Percentiles rank a stretch among this genome's conserved stretches.
phyloP scores from a whole-genome alignment of 2,329 filamentous ascomycete genomes.

The Aspergillus hiratsukae region DNA sequence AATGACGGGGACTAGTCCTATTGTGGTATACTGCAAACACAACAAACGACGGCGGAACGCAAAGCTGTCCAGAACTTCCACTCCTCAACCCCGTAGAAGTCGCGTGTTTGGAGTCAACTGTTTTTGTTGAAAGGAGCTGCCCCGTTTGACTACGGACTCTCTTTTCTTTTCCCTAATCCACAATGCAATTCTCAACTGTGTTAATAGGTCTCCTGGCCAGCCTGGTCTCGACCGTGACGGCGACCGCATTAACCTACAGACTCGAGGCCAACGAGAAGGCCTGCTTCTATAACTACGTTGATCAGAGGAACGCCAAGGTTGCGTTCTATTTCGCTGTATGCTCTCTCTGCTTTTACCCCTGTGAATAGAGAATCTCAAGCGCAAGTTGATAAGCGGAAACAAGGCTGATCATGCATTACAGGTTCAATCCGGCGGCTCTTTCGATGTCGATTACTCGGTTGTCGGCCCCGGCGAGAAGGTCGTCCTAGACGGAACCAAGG shows the following conservation, averaged over 20 bases:
- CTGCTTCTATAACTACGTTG: slow-evolving; percentile 84
- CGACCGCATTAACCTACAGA: slow-evolving; percentile 92
- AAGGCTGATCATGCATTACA: slow-evolving; percentile 34
- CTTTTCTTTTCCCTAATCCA: slow-evolving; percentile 16
- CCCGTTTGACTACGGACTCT: slow-evolving; percentile 7
- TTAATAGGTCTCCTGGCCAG: slow-evolving; percentile 67
- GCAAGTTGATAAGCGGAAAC: background rate
- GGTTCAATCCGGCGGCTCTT: slow-evolving; percentile 97
- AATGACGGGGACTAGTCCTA: background rate
- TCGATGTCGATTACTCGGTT: slow-evolving; percentile 93
- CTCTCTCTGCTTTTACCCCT: background rate
- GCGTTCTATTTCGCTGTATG: slow-evolving; percentile 98
- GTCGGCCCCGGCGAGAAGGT: slow-evolving; percentile 74
- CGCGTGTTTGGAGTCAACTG: slow-evolving; percentile 14
- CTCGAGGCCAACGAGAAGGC: slow-evolving; percentile 86
- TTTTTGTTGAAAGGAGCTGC: slow-evolving; percentile 6
- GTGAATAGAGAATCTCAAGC: background rate
- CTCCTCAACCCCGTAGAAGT: slow-evolving; percentile 10
- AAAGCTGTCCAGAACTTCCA: slow-evolving; percentile 31
- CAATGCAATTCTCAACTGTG: slow-evolving; percentile 63
- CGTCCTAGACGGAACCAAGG: slow-evolving; percentile 82
- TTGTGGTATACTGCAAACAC: slow-evolving; percentile 26
- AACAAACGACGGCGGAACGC: slow-evolving; percentile 26
- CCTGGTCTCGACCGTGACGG: slow-evolving; percentile 66
- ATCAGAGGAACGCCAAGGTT: slow-evolving; percentile 77